Evolutionary conservation across 306 rosid genomes (phyloP), one percentile per base, ranked within the genome.

Genomic region (Parietaria judaica): DNA sequence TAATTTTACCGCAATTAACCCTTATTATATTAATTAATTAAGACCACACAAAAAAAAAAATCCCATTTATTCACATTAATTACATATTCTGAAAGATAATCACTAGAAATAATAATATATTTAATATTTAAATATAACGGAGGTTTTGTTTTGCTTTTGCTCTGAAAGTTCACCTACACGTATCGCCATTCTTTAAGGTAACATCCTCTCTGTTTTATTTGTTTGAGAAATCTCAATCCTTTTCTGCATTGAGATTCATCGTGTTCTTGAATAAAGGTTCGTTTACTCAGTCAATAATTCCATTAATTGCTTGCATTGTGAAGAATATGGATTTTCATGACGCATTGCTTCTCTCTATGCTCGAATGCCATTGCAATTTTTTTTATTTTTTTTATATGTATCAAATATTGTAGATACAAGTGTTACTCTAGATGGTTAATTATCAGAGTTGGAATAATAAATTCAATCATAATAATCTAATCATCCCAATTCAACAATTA

Each of bases 251-350:
- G 39, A 35, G 56, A 41, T 68, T 58, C 59, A 47, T 69, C 59
- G 34, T 34, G 14, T 66, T 45, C 66, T 72, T 72, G 9, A 62
- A 73, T 62, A 78, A 68, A 8, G 51, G 39, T 68, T 55, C 39
- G 57, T 75, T 81, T 81, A 80, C 88, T 57, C 39, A 63, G 84
- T 81, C 86, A 84, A 80, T 70, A 1, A 23, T 23, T 23, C 31
- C 31, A 23, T 23, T 23, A 2, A 23, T 23, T 23, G 31, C 31
- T 23, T 23, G 31, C 31, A 23, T 23, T 23, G 31, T 23, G 31
- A 23, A 23, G 1, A 23, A 23, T 23, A 34, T 36, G 12, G 41
- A 52, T 36, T 63, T 46, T 51, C 58, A 54, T 57, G 46, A 52
- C 78, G 64, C 59, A 69, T 64, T 70, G 69, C 63, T 62, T 66